A percentile compares a stretch with the other conserved stretches of the same genome.
Evolutionary conservation across 495 filamentous ascomycete species (phyloP).

Genomic region (Neurospora discreta): DNA sequence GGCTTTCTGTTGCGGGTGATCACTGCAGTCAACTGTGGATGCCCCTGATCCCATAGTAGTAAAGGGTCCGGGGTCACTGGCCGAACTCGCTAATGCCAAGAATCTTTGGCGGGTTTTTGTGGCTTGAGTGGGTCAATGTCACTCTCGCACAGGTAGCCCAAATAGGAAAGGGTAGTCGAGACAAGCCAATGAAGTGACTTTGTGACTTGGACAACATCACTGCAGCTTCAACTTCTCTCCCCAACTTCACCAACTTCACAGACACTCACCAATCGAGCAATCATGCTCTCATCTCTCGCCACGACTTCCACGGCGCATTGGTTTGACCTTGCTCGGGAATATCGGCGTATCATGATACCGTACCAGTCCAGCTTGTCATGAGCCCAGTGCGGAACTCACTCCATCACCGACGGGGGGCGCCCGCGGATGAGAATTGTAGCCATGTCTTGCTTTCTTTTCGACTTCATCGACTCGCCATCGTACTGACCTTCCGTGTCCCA

Average conservation of each 20-base stretch:
- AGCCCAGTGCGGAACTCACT: not conserved
- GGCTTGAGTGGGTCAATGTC: constrained; percentile 3
- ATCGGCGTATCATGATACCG: not conserved
- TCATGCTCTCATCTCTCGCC: not conserved
- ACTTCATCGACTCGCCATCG: not conserved
- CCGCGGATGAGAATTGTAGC: not conserved
- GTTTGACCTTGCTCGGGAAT: not conserved
- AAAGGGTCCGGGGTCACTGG: no score
- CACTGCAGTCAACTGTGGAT: constrained; percentile 14
- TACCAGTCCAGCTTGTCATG: not conserved
- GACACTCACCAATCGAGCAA: not conserved
- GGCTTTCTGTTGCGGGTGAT: not conserved
- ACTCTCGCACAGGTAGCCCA: constrained; percentile 24
- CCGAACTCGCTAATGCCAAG: constrained; percentile 1
- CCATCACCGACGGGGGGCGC: not conserved
- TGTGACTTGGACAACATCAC: not conserved
- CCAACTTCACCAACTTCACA: not conserved
- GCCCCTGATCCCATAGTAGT: constrained; percentile 1
- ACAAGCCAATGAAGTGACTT: not conserved
- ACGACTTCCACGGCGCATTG: not conserved
- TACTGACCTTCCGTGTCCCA: not conserved
- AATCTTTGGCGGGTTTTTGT: not conserved
- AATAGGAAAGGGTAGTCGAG: constrained; percentile 15
- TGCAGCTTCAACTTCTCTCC: constrained; percentile 1
- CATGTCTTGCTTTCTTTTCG: not conserved